These are phyloP conservation scores for Cryptococcus neoformans DNA, from an alignment of 1,284 basidiomycete species.

Conservation along the genomic window DNA sequence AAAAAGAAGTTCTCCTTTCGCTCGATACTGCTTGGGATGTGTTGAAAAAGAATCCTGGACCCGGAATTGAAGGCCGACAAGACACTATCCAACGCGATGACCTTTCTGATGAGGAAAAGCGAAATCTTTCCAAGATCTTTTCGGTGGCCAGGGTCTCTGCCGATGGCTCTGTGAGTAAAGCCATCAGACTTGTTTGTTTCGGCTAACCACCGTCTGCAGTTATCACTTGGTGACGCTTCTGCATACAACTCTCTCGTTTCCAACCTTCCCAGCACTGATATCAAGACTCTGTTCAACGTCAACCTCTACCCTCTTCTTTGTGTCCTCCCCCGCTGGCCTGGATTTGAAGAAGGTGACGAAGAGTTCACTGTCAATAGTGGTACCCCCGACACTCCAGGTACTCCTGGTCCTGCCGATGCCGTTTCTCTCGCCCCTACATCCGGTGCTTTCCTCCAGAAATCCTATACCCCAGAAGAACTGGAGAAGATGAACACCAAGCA, in stretches of 20 bases:
- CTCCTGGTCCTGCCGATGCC: slow-evolving; percentile 1
- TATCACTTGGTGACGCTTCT: not conserved
- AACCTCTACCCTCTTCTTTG: slow-evolving; percentile 39
- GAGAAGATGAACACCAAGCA: slow-evolving; percentile 27
- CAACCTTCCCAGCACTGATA: slow-evolving; percentile 2
- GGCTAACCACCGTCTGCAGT: slow-evolving; percentile 2
- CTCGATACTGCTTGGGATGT: slow-evolving; percentile 42
- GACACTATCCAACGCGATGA: slow-evolving; percentile 4
- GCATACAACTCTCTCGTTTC: slow-evolving; percentile 2
- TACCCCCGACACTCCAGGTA: not conserved
- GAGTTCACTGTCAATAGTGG: slow-evolving; percentile 16
- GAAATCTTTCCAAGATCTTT: slow-evolving; percentile 11
- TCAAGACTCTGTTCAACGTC: slow-evolving; percentile 20
- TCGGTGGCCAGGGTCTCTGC: slow-evolving; percentile 13
- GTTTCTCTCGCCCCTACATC: slow-evolving; percentile 6
- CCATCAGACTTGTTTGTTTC: not conserved
- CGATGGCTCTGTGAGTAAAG: slow-evolving; percentile 21
- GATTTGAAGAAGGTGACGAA: slow-evolving; percentile 47
- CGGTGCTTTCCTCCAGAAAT: slow-evolving; percentile 7
- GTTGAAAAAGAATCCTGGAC: slow-evolving; percentile 20
- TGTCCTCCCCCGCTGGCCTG: slow-evolving; percentile 46
- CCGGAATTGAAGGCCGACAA: slow-evolving; percentile 16
- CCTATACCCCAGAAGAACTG: slow-evolving; percentile 23
- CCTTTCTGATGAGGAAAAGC: slow-evolving; percentile 12
- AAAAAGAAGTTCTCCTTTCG: slow-evolving; percentile 31